Conservation (phyloP, 2,329 filamentous ascomycete genomes). For the Aspergillus brunneoviolaceus region DNA sequence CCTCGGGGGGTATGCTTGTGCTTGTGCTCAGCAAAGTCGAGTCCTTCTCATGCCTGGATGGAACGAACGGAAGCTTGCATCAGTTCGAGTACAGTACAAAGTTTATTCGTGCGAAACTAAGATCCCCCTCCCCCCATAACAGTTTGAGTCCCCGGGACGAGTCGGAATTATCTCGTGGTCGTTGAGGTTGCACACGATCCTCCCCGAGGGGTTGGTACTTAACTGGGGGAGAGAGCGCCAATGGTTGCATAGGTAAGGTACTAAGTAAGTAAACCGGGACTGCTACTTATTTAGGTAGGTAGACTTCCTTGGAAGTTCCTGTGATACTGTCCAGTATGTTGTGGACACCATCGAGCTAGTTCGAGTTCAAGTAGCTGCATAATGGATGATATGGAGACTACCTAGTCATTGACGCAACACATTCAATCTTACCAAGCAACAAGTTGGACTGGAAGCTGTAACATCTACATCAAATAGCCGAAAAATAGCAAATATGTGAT, state of each 20-base stretch:
- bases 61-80: no score
- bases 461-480: not conserved
- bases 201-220: no score
- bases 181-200: not conserved
- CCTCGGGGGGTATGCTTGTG: no score
- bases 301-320: not conserved
- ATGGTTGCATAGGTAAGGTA: no score
- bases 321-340: not conserved
- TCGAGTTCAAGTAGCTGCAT: not conserved
- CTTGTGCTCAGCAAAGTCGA: no score
- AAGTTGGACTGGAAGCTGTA: not conserved
- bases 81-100: no score
- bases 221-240: no score
- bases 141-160: not conserved
- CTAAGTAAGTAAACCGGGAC: not conserved
- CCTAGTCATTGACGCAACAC: not conserved
- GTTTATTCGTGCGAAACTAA: no score
- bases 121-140: no score
- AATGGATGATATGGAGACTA: not conserved
- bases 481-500: conserved; percentile 13
- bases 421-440: not conserved
- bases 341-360: not conserved
- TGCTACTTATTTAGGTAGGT: not conserved
- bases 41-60: no score
- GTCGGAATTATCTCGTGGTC: not conserved